Base-by-base conservation (phyloP, 257 asterid species). In the Nicotiana otophora region DNA sequence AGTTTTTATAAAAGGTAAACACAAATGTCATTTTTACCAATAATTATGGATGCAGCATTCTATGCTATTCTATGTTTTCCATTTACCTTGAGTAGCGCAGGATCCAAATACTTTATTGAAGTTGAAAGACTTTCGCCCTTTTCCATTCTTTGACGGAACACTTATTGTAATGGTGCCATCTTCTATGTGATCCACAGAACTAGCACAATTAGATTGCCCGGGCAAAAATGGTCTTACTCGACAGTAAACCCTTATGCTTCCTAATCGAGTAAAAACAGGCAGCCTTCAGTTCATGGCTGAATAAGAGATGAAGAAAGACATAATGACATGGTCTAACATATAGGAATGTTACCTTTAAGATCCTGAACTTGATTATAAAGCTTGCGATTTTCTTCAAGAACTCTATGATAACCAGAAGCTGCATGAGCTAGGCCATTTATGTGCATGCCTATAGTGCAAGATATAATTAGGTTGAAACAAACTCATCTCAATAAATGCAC, bases 321-420 rank as follows among this genome's bases (percentile, higher is more conserved):
- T 46, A 26, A 9, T 8, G 64, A 53, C 0, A 1, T 16, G 63
- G 80, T 58, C 66, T 34, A 33, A 20, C 19, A 36, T 53, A 28
- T 65, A 53, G 64, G 74, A 10, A 55, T 28, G 60, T 83, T 88
- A 96, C 99, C 99, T 83, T 93, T 96, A 39, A 96, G 94, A 87
- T 96, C 99, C 85, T 96, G 99, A 83, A 96, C 99, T 94, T 96
- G 97, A 89, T 96, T 96, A 88, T 94, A 96, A 54, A 96, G 97
- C 89, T 92, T 96, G 87, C 98, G 91, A 58, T 96, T 96, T 86
- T 96, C 99, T 88, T 96, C 98, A 68, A 96, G 92, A 87, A 95
- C 98, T 89, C 92, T 90, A 85, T 91, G 99, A 84, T 96, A 96
- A 74, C 98, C 93, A 81, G 98, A 94, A 83, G 99, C 99, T 75